Conservation (phyloP, 1,284 basidiomycete genomes). For the Anthracocystis panici-leucophaei region DNA sequence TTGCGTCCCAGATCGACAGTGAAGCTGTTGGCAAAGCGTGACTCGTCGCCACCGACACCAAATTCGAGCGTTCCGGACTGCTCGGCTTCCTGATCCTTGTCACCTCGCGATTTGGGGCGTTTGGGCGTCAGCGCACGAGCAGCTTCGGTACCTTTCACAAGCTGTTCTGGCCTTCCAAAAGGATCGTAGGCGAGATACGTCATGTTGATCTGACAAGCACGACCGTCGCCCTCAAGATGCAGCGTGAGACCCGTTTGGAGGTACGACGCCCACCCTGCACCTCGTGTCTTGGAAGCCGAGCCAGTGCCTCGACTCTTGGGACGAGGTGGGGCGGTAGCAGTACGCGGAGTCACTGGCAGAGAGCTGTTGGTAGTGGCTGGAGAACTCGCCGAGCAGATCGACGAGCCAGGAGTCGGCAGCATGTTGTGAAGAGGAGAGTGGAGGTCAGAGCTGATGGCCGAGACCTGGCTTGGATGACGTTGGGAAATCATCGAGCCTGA, state of each 20-base stretch:
- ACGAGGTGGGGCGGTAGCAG: conserved; percentile 16
- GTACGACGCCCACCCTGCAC: conserved; percentile 59
- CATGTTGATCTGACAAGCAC: conserved; percentile 40
- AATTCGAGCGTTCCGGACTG: conserved; percentile 51
- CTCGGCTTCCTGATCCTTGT: conserved; percentile 48
- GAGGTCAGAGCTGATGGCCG: conserved; percentile 28
- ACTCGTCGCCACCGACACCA: conserved; percentile 12
- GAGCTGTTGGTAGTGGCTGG: conserved; percentile 35
- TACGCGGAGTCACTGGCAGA: conserved; percentile 31
- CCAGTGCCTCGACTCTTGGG: conserved; percentile 38
- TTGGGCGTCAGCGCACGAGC: conserved; percentile 31
- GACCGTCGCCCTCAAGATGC: conserved; percentile 55
- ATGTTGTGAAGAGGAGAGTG: conserved; percentile 18
- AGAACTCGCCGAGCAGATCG: conserved; percentile 35
- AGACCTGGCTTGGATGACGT: conserved; percentile 31
- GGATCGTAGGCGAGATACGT: conserved; percentile 61
- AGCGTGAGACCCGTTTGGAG: conserved; percentile 55
- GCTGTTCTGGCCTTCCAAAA: conserved; percentile 54
- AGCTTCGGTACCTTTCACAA: conserved; percentile 31
- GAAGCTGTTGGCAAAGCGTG: background rate
- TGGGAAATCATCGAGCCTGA: conserved; percentile 3
- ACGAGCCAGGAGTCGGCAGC: conserved; percentile 37
- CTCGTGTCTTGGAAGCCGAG: conserved; percentile 18
- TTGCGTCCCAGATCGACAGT: conserved; percentile 16
- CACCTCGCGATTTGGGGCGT: conserved; percentile 43